These are phyloP conservation scores for Hydrangea macrophylla DNA, from an alignment of 148 eudicot species.

Conservation along the genomic window DNA sequence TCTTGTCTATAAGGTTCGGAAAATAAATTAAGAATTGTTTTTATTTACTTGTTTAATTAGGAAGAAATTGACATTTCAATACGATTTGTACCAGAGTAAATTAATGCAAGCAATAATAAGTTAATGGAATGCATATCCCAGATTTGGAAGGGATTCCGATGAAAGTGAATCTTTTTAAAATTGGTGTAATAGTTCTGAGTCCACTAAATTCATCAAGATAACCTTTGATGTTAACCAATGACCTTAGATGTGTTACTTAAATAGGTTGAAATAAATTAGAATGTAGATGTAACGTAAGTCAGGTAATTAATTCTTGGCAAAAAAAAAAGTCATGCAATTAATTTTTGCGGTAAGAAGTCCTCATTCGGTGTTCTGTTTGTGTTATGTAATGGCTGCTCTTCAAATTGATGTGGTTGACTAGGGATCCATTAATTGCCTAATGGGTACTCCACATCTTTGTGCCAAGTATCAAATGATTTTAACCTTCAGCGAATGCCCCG, in stretches of 20 bases:
- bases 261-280: neutral
- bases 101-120: neutral
- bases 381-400: neutral
- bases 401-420: neutral
- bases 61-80: neutral
- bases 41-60: neutral
- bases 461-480: neutral
- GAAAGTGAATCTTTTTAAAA: neutral
- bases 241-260: neutral
- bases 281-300: neutral
- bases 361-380: neutral
- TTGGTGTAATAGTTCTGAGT: neutral
- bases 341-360: neutral
- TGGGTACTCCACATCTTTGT: neutral
- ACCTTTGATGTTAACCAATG: neutral
- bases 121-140: neutral
- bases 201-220: neutral
- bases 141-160: neutral
- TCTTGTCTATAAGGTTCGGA: neutral
- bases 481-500: neutral
- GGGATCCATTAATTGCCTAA: neutral
- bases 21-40: neutral
- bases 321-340: neutral
- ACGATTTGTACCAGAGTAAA: neutral
- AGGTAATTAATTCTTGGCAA: neutral